Base-by-base conservation (phyloP, 352 stramenopile genomes). In the Phytopythium sindhum region DNA sequence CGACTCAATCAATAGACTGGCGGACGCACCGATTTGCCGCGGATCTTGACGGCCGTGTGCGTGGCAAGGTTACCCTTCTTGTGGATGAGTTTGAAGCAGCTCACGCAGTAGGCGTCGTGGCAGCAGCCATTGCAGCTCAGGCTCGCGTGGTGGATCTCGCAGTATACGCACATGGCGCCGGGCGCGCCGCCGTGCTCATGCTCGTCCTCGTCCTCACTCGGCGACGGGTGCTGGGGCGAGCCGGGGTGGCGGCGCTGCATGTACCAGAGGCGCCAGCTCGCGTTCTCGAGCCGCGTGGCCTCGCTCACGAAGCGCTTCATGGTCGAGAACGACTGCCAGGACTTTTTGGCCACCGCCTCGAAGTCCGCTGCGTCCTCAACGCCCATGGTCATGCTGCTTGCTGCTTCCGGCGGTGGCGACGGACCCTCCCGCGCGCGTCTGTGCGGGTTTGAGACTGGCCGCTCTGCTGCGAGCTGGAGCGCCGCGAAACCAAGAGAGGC, bases 31-130 rank as follows among this genome's bases (percentile, higher is more conserved):
- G 62, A 53, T 60, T 78, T 63, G 70, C 80, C 19, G 44, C 72
- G 45, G 28, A 78, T 82, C 68, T 89, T 90, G 61, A 86, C 72
- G 45, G 84, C 84, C 37, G 86, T 93, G 64, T 93, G 86, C 3
- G 84, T 91, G 11, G 86, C 84, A 48, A 95, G 65, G 61, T 86
- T 86, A 59, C 86, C 86, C 55, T 90, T 90, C 79, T 91, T 95
- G 68, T 95, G 86, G 44, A 95, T 82, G 57, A 95, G 72, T 63
- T 93, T 95, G 67, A 95, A 95, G 78, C 86, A 95, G 56, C 77
- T 88, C 33, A 92, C 80, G 64, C 86, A 95, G 72, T 95, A 95
- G 7, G 73, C 76, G 71, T 95, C 86, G 59, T 93, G 84, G 69
- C 85, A 93, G 70, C 86, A 95, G 64, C 86, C 84, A 35, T 92